phyloP scores from a whole-genome alignment of 495 filamentous ascomycete genomes.

The Jackrogersella minutella region DNA sequence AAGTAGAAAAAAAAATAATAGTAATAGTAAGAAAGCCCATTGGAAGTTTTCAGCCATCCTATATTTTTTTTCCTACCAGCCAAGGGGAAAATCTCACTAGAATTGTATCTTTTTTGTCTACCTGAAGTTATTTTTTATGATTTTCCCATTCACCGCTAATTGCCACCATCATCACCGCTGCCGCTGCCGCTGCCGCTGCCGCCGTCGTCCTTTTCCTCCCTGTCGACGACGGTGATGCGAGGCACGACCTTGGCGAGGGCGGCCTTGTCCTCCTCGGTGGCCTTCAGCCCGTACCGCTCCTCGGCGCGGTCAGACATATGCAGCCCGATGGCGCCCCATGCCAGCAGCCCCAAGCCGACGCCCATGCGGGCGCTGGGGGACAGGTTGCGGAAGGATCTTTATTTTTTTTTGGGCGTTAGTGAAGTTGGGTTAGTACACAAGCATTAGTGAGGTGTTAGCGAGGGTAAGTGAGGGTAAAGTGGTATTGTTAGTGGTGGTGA shows the following conservation, averaged over 20 bases:
- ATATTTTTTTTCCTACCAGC: no score
- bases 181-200: neutral
- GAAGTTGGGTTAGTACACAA: neutral
- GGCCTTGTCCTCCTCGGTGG: conserved; percentile 55
- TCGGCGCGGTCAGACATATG: conserved; percentile 52
- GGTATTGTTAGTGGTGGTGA: neutral
- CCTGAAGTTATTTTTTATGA: no score
- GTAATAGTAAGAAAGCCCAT: no score
- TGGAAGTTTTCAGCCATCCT: no score
- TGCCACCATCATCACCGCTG: neutral
- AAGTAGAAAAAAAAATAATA: no score
- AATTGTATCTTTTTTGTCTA: no score
- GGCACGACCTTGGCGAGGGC: conserved; percentile 49
- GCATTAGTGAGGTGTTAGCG: neutral
- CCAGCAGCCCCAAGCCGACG: conserved; percentile 52
- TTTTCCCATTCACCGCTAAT: conserved; percentile 32
- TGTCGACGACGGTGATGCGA: conserved; percentile 50
- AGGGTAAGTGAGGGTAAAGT: neutral
- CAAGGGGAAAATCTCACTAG: no score
- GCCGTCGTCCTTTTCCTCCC: neutral
- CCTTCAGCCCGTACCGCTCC: conserved; percentile 51
- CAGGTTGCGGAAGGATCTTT: conserved; percentile 49
- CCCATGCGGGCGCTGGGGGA: conserved; percentile 47
- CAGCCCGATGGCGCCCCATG: conserved; percentile 55
- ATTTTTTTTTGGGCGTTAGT: neutral